Conservation (phyloP, 805 yeast genomes). For the Monosporozyma servazzii region DNA sequence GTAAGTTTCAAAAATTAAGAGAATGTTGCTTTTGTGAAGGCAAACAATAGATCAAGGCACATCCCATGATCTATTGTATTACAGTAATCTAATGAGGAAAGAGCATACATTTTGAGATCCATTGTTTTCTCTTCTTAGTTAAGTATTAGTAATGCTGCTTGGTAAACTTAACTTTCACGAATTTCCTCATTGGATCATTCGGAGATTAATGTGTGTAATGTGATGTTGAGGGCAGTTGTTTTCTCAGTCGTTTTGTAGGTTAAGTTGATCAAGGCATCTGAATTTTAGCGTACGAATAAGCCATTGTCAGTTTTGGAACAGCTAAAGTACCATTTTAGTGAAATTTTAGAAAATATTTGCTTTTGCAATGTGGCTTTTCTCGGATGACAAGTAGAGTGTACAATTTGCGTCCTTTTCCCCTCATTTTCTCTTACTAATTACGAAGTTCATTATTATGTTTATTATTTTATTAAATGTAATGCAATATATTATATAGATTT, state of each 20-base stretch:
- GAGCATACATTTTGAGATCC: too few species aligned
- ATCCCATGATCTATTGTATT: too few species aligned
- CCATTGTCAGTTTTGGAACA: not conserved
- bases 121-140: too few species aligned
- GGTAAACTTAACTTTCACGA: not conserved
- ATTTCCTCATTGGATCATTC: not conserved
- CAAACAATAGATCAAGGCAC: too few species aligned
- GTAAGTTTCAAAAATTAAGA: too few species aligned
- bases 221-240: not conserved
- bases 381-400: too few species aligned
- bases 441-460: not conserved
- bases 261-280: not conserved
- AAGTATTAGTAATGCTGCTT: not conserved
- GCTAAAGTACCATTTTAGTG: not conserved
- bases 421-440: not conserved
- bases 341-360: not conserved
- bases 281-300: not conserved
- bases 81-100: too few species aligned
- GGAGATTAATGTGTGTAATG: not conserved
- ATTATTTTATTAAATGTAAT: not conserved
- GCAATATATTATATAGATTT: not conserved
- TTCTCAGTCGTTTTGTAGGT: not conserved
- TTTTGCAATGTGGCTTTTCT: too few species aligned
- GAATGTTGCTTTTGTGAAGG: too few species aligned
- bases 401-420: too few species aligned